These are phyloP conservation scores for Wickerhamomyces ciferrii DNA, from an alignment of 805 yeast genomes.

Conservation along the genomic window DNA sequence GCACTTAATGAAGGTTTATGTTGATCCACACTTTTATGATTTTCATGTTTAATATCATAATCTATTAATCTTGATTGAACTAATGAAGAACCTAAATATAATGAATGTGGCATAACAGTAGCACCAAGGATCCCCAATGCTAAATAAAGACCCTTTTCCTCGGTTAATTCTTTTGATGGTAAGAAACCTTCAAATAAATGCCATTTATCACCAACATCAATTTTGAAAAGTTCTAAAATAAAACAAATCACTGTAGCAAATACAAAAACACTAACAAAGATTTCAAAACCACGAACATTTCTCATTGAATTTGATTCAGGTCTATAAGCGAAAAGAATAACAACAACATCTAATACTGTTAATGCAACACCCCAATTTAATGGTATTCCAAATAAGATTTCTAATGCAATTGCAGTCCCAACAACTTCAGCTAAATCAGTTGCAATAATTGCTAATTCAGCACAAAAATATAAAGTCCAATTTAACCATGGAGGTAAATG, in stretches of 20 bases:
- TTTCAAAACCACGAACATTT: constrained; percentile 72
- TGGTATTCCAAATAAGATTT: constrained; percentile 73
- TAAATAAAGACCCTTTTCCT: constrained; percentile 67
- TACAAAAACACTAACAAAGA: constrained; percentile 67
- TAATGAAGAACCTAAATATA: constrained; percentile 79
- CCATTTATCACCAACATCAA: constrained; percentile 45
- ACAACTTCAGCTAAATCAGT: constrained; percentile 94
- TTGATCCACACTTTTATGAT: constrained; percentile 31
- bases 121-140: constrained; percentile 88
- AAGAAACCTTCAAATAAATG: constrained; percentile 62
- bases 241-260: constrained; percentile 74
- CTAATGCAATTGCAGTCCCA: constrained; percentile 84
- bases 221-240: constrained; percentile 58
- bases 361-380: constrained; percentile 68
- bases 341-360: constrained; percentile 77
- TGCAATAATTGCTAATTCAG: constrained; percentile 85
- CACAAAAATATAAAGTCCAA: constrained; percentile 55
- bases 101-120: constrained; percentile 91
- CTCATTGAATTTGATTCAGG: constrained; percentile 71
- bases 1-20: constrained; percentile 79
- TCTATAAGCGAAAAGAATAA: constrained; percentile 72
- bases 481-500: constrained; percentile 61
- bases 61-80: constrained; percentile 83
- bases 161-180: constrained; percentile 56
- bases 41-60: constrained; percentile 52